Percentiles rank a stretch among this genome's conserved stretches.
These are phyloP conservation scores for Chrysoporthe puriensis DNA, from an alignment of 2,329 filamentous ascomycete genomes.

Conservation along the genomic window DNA sequence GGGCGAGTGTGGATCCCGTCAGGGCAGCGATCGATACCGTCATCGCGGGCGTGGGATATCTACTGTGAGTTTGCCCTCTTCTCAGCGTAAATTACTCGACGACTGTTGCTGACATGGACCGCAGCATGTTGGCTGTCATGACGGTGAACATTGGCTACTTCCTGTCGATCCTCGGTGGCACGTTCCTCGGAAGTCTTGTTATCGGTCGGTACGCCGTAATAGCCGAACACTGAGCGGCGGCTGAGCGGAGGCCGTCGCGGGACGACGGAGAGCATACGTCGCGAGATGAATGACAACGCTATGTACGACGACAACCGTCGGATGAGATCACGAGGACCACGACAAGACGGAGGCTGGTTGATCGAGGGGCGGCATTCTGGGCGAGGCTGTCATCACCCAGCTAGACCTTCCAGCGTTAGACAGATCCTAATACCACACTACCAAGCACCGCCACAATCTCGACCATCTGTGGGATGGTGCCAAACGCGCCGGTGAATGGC, in stretches of 20 bases:
- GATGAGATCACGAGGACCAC: conserved; percentile 8
- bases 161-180: conserved; percentile 70
- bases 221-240: conserved; percentile 49
- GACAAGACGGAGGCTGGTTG: neutral
- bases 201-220: conserved; percentile 69
- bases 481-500: neutral
- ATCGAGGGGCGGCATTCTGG: neutral
- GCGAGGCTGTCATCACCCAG: neutral
- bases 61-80: conserved; percentile 70
- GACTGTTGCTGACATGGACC: conserved; percentile 1
- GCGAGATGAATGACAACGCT: neutral
- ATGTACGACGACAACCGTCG: conserved; percentile 12
- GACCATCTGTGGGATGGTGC: neutral
- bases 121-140: conserved; percentile 90
- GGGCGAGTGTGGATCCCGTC: conserved; percentile 77
- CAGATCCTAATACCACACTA: neutral
- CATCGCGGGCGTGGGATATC: conserved; percentile 77
- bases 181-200: conserved; percentile 84
- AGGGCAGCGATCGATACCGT: conserved; percentile 72
- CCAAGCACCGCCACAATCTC: neutral
- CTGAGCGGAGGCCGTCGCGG: conserved; percentile 9
- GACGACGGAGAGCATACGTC: conserved; percentile 6
- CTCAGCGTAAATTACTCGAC: too few relatives aligned
- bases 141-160: conserved; percentile 83
- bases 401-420: neutral